phyloP scores from a whole-genome alignment of 495 filamentous ascomycete species.

The Penicillium manginii region DNA sequence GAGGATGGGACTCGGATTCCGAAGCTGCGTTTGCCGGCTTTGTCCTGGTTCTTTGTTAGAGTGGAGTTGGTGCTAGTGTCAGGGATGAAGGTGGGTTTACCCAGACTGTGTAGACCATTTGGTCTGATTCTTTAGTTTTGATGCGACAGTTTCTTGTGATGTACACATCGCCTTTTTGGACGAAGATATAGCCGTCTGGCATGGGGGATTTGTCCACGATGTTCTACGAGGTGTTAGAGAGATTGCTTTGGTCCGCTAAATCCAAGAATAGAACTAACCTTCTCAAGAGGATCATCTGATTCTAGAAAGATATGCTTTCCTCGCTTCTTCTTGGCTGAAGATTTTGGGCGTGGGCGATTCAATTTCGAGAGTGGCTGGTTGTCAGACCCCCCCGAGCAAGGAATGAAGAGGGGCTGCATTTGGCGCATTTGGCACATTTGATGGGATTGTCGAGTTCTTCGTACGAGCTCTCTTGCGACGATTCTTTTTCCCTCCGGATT shows the following conservation, averaged over 20 bases:
- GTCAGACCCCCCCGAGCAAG: background rate
- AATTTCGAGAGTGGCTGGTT: background rate
- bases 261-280: constrained; percentile 12
- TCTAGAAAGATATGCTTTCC: constrained; percentile 5
- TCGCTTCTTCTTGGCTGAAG: background rate
- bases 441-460: too few species aligned
- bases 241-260: background rate
- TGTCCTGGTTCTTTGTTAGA: constrained; percentile 25
- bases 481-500: background rate
- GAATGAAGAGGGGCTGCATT: background rate
- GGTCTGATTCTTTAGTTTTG: constrained; percentile 45
- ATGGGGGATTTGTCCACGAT: constrained; percentile 28
- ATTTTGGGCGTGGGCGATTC: background rate
- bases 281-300: constrained; percentile 27
- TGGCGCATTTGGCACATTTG: background rate
- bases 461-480: background rate
- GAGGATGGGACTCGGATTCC: constrained; percentile 53
- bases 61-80: background rate
- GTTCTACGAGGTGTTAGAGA: constrained; percentile 28
- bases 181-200: constrained; percentile 48
- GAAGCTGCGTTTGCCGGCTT: constrained; percentile 33
- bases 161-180: constrained; percentile 55
- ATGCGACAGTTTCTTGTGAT: constrained; percentile 53
- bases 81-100: constrained; percentile 25
- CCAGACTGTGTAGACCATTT: constrained; percentile 48